Conservation (phyloP, 1,284 basidiomycete species). For the Athelia psychrophila region DNA sequence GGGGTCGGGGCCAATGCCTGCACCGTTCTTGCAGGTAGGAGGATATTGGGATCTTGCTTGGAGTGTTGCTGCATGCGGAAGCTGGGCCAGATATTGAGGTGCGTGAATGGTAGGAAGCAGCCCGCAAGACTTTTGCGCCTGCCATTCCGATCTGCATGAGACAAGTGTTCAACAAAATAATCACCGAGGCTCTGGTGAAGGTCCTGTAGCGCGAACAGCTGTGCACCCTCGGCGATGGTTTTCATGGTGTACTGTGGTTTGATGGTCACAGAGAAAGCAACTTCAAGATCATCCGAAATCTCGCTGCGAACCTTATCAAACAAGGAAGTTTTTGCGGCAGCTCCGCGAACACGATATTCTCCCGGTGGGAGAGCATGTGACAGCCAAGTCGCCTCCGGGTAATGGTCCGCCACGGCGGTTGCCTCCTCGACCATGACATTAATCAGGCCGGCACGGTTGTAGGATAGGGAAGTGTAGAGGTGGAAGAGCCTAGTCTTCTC, state of each 20-base stretch:
- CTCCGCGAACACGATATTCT: background rate
- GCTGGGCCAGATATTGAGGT: background rate
- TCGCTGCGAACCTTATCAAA: background rate
- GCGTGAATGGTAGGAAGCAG: background rate
- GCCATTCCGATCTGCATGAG: background rate
- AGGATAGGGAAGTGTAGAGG: background rate
- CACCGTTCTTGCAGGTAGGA: background rate
- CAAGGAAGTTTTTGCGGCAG: background rate
- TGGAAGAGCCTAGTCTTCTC: background rate
- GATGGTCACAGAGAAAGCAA: background rate
- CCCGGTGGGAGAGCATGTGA: background rate
- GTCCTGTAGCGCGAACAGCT: background rate
- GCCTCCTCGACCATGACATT: background rate
- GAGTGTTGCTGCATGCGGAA: conserved; percentile 1
- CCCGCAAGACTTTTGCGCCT: background rate
- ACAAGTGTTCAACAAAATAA: background rate
- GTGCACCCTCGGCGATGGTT: background rate
- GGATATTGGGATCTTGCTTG: background rate
- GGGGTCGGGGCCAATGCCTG: background rate
- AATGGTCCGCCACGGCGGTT: background rate
- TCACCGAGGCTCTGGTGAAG: background rate
- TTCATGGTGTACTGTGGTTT: background rate
- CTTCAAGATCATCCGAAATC: background rate
- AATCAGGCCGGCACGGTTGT: background rate
- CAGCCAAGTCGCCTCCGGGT: background rate